phyloP scores from a whole-genome alignment of 176 grass and related monocot species.

The Bonia amplexicaulis region DNA sequence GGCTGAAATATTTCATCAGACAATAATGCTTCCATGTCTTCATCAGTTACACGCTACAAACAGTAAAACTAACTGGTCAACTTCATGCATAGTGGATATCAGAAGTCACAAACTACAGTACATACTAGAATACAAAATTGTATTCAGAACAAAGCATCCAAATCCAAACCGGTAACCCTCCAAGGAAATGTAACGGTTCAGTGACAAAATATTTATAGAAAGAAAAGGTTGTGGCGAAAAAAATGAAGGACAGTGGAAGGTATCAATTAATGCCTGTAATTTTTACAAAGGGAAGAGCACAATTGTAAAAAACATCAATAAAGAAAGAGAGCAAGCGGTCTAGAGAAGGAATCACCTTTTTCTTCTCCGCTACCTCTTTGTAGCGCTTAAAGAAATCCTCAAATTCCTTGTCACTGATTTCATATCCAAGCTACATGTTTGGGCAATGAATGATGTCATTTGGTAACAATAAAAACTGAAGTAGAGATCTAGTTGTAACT shows the following conservation, averaged over 20 bases:
- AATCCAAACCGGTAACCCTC: not conserved
- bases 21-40: slow-evolving; percentile 87
- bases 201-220: not conserved
- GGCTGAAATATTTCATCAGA: slow-evolving; percentile 97
- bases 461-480: not conserved
- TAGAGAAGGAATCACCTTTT: slow-evolving; percentile 55
- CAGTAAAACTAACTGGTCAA: slow-evolving; percentile 14
- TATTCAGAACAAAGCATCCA: not conserved
- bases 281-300: slow-evolving; percentile 5
- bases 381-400: slow-evolving; percentile 96
- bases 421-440: slow-evolving; percentile 77
- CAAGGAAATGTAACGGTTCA: not conserved
- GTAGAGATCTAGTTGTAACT: not conserved
- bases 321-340: not conserved
- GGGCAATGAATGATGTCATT: slow-evolving; percentile 7
- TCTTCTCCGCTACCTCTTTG: slow-evolving; percentile 98
- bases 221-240: not conserved
- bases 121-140: not conserved
- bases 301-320: not conserved
- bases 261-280: not conserved
- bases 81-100: not conserved
- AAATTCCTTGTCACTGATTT: slow-evolving; percentile 81
- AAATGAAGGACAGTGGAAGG: not conserved
- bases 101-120: too few species aligned
- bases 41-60: slow-evolving; percentile 76